Evolutionary conservation across 2,329 filamentous ascomycete species (phyloP).

Genomic region (Nemania sp.): DNA sequence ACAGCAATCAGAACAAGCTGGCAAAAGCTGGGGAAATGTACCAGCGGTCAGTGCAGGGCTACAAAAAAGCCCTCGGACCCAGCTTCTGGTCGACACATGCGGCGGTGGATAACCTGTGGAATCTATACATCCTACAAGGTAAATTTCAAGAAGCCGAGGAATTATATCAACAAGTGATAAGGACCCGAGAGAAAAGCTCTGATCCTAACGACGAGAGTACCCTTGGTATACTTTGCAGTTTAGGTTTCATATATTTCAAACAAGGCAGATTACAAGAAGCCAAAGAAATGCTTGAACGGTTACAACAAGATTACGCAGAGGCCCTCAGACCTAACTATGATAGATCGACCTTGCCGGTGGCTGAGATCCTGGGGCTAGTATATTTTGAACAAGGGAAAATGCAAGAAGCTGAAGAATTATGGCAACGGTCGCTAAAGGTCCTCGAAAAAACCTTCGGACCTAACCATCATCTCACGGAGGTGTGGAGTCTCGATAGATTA

Average conservation of each 20-base stretch:
- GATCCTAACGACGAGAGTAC: conserved; percentile 6
- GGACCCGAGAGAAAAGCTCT: too few relatives aligned
- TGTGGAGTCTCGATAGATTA: conserved; percentile 48
- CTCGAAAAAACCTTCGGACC: conserved; percentile 2
- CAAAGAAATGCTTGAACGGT: too few relatives aligned
- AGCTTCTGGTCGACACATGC: conserved; percentile 2
- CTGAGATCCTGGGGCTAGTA: too few relatives aligned
- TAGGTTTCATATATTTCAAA: too few relatives aligned
- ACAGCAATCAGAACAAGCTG: conserved; percentile 44
- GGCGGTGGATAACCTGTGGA: not conserved
- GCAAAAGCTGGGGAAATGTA: conserved; percentile 49
- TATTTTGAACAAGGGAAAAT: too few relatives aligned
- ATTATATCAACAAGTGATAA: conserved; percentile 48
- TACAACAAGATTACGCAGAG: too few relatives aligned
- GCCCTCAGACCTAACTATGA: too few relatives aligned
- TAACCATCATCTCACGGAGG: conserved; percentile 1
- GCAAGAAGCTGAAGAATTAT: too few relatives aligned
- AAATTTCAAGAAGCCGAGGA: conserved; percentile 45
- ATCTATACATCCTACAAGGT: conserved; percentile 23
- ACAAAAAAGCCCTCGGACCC: conserved; percentile 11
- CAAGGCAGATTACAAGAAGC: too few relatives aligned
- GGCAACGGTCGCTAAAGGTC: too few relatives aligned
- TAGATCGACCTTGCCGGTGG: too few relatives aligned
- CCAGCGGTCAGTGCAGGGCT: conserved; percentile 47
- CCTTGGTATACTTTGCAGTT: too few relatives aligned